phyloP scores from a whole-genome alignment of 2,329 filamentous ascomycete species.

The Chaetomium sp. region DNA sequence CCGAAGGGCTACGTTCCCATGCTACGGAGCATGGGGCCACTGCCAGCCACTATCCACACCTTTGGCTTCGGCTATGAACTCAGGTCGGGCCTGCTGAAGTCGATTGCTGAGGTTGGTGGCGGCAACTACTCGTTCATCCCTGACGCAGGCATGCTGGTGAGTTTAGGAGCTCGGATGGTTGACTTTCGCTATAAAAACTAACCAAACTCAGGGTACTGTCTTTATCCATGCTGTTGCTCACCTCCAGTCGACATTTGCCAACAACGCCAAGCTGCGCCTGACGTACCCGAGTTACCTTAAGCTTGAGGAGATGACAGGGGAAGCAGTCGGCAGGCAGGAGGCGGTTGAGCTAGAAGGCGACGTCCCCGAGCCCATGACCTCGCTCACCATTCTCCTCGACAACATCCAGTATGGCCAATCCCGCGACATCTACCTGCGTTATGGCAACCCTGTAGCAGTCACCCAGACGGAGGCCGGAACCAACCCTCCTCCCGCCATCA shows the following conservation, averaged over 20 bases:
- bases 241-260: slow-evolving; percentile 60
- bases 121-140: slow-evolving; percentile 65
- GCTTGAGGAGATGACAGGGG: slow-evolving; percentile 46
- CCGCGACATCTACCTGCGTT: slow-evolving; percentile 55
- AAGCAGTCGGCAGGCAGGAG: slow-evolving; percentile 43
- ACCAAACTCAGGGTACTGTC: slow-evolving; percentile 51
- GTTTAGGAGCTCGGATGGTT: slow-evolving; percentile 21
- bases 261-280: slow-evolving; percentile 48
- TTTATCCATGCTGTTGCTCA: slow-evolving; percentile 65
- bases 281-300: slow-evolving; percentile 42
- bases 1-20: slow-evolving; percentile 57
- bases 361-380: slow-evolving; percentile 13
- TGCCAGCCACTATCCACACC: slow-evolving; percentile 53
- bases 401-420: slow-evolving; percentile 64
- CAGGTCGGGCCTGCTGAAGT: slow-evolving; percentile 57
- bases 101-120: slow-evolving; percentile 58
- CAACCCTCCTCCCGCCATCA: slow-evolving; percentile 36
- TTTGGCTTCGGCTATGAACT: slow-evolving; percentile 58
- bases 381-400: slow-evolving; percentile 48
- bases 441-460: slow-evolving; percentile 31
- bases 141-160: slow-evolving; percentile 61
- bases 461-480: background rate
- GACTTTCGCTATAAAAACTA: background rate
- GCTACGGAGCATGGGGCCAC: slow-evolving; percentile 45
- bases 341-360: slow-evolving; percentile 32